Evolutionary conservation across 2,329 filamentous ascomycete genomes (phyloP).

Genomic region (Botrytis porri): DNA sequence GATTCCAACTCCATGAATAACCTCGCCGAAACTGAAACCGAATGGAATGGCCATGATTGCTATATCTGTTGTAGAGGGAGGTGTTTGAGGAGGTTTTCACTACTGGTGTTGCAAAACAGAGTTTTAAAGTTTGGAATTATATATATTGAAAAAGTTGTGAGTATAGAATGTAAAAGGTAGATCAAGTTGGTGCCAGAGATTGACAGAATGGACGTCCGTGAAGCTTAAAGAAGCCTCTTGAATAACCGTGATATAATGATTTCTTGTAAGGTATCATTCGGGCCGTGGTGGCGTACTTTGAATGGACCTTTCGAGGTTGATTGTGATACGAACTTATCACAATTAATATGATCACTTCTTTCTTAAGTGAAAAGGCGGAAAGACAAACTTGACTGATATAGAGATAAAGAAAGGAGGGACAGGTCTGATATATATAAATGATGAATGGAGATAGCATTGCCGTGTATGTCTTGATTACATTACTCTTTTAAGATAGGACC

Average conservation of each 20-base stretch:
- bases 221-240: slow-evolving; percentile 19
- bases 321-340: slow-evolving; percentile 14
- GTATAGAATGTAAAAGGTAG: not conserved
- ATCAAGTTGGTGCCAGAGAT: slow-evolving; percentile 13
- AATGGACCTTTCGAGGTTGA: not conserved
- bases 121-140: not conserved
- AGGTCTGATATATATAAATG: slow-evolving; percentile 18
- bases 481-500: slow-evolving; percentile 4
- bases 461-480: slow-evolving; percentile 11
- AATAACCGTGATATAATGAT: slow-evolving; percentile 17
- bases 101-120: not conserved
- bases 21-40: slow-evolving; percentile 18
- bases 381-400: not conserved
- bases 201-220: slow-evolving; percentile 15
- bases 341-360: not conserved
- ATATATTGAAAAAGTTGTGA: not conserved
- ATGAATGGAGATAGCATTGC: not conserved
- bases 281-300: not conserved
- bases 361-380: not conserved
- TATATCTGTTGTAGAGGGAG: not conserved
- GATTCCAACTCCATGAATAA: slow-evolving; percentile 16
- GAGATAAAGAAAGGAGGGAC: not conserved
- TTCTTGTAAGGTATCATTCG: slow-evolving; percentile 20
- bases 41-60: slow-evolving; percentile 18
- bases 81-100: not conserved